Conservation (phyloP, 164 flowering plant genomes). For the Stephania cephalantha region DNA sequence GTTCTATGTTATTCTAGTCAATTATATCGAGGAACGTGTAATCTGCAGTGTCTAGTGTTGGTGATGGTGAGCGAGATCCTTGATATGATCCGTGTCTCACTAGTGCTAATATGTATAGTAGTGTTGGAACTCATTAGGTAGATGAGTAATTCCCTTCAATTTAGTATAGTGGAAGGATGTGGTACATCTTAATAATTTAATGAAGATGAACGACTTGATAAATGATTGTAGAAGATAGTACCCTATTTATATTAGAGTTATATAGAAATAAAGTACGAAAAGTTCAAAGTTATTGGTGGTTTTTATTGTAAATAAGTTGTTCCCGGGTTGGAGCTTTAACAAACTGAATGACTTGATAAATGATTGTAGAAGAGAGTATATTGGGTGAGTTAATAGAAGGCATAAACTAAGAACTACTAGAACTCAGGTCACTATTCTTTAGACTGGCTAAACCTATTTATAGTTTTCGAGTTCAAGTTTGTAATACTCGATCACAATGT, state of each 20-base stretch:
- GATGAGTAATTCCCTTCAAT: neutral
- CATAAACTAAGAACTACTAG: neutral
- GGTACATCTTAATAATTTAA: no score
- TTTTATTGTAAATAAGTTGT: no score
- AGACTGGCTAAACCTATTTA: neutral
- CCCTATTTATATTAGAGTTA: no score
- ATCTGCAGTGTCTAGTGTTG: neutral
- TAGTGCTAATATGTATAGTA: no score
- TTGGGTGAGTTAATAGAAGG: neutral
- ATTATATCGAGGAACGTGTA: neutral
- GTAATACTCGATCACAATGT: neutral
- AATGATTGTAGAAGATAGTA: neutral
- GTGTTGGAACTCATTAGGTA: no score
- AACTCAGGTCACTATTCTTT: neutral
- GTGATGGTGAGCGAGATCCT: slow-evolving; percentile 4
- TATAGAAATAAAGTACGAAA: no score
- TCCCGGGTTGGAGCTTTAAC: no score
- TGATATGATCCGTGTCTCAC: neutral
- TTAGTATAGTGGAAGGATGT: no score
- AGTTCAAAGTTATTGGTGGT: neutral
- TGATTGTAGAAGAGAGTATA: neutral
- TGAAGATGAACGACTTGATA: neutral
- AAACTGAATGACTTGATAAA: no score
- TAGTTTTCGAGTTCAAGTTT: neutral
- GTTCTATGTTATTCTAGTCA: neutral